A percentile compares a stretch with the other conserved stretches of the same genome.
Evolutionary conservation across 208 protist genomes (phyloP).

Genomic region (Crithidia acanthocephali): DNA sequence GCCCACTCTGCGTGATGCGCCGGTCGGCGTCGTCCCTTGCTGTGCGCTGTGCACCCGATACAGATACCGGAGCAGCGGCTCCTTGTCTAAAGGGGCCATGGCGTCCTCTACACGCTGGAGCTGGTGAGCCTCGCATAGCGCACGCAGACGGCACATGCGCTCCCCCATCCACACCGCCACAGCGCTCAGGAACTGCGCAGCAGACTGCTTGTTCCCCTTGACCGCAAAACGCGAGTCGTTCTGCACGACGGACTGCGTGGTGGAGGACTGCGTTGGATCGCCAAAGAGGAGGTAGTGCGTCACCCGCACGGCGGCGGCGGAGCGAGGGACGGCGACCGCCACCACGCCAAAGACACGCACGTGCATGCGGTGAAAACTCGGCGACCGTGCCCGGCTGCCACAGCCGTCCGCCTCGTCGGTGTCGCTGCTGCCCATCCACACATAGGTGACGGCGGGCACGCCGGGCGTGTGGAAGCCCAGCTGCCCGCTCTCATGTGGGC

Average conservation of each 20-base stretch:
- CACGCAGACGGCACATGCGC: slow-evolving; percentile 14
- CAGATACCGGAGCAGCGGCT: slow-evolving; percentile 28
- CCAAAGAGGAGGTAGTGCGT: slow-evolving; percentile 41
- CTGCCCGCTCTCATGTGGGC: slow-evolving; percentile 17
- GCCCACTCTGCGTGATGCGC: slow-evolving; percentile 1
- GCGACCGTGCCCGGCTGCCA: slow-evolving; percentile 7
- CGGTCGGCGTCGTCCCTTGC: not conserved
- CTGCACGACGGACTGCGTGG: not conserved
- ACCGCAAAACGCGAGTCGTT: not conserved
- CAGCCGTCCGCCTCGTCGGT: too few relatives aligned
- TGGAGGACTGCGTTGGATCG: not conserved
- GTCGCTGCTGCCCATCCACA: slow-evolving; percentile 33
- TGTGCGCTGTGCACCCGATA: slow-evolving; percentile 18
- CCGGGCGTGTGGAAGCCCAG: slow-evolving; percentile 45
- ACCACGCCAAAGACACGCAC: slow-evolving; percentile 33
- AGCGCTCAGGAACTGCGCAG: slow-evolving; percentile 1
- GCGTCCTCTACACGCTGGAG: not conserved
- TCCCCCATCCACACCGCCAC: slow-evolving; percentile 20
- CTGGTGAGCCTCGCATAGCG: slow-evolving; percentile 20
- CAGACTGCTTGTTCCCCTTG: not conserved
- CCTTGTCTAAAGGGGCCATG: slow-evolving; percentile 25
- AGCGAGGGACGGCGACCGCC: slow-evolving; percentile 41
- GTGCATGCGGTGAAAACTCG: slow-evolving; percentile 14
- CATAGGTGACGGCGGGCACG: slow-evolving; percentile 27
- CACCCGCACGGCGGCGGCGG: slow-evolving; percentile 25